Base-by-base conservation (phyloP, 192 early-diverging fungal species). In the Gryganskiella cystojenkinii region DNA sequence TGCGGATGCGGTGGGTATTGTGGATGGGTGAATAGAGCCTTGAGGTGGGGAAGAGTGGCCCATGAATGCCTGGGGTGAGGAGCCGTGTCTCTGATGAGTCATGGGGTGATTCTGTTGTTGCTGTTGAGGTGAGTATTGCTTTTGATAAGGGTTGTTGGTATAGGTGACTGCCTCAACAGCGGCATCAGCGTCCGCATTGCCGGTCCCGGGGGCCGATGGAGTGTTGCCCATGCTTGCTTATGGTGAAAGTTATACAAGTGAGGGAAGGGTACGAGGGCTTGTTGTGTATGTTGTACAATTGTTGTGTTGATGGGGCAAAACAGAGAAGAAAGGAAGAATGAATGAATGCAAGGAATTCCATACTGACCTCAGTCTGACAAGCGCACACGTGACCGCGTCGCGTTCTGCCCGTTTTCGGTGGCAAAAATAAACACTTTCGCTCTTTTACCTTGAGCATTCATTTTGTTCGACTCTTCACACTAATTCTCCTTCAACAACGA, bases 121-220 rank as follows among this genome's bases (percentile, higher is more conserved):
- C 3, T 25, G 61, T 28, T 60, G 40, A 9, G 57, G 27, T 3
- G 42, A 46, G 49, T 37, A n/a, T 30, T 45, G 70, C 15, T 51
- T 70, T 27, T 71, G 69, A 27, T 71, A 63, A 37, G 59, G 63
- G 33, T 13, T 66, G 47, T 76, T 76, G 42, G 74, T 78, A 50
- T 69, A 78, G 25, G 74, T 78, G 25, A 78, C 61, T 14, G 74
- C 61, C 50, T 78, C 74, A 24, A 78, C 74, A 27, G 66, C 35
- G 33, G 52, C 52, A 13, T 47, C 50, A 24, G 66, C 3, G 35
- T 78, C 74, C 1, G 19, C 14, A 19, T 49, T 53, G 54, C 34
- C 55, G 50, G 30, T 67, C 44, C 46, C 67, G 6, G 37, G 31
- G 22, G 46, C 57, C n/a, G 74, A 78, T 0, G 74, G 74, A 40